Evolutionary conservation across 2,329 filamentous ascomycete genomes (phyloP).

Genomic region (Colletotrichum gigasporum): DNA sequence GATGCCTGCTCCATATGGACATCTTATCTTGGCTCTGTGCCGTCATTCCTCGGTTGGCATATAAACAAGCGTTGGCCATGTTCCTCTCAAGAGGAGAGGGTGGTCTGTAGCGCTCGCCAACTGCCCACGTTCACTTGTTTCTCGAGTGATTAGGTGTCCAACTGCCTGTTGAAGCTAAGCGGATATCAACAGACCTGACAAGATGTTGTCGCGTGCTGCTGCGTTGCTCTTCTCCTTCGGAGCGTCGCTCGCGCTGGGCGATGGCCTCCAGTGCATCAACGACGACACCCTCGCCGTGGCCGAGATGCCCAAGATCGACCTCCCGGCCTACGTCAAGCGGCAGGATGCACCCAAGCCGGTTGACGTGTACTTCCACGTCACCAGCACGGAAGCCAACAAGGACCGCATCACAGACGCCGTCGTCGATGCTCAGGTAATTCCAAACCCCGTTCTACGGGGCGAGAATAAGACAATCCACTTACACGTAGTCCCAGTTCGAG

Average conservation of each 20-base stretch:
- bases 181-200: not conserved
- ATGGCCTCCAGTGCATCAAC: conserved; percentile 18
- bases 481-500: conserved; percentile 25
- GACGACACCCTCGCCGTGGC: not conserved
- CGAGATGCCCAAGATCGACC: not conserved
- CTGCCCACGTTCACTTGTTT: too few species aligned
- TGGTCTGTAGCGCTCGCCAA: too few species aligned
- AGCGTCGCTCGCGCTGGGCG: not conserved
- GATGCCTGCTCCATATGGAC: not conserved
- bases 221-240: conserved; percentile 1
- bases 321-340: conserved; percentile 9
- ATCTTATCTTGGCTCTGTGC: not conserved
- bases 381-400: conserved; percentile 55
- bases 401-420: conserved; percentile 9
- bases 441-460: not conserved
- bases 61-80: not conserved
- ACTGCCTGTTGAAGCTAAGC: too few species aligned
- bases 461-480: not conserved
- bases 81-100: too few species aligned
- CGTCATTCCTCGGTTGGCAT: not conserved
- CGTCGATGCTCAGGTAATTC: conserved; percentile 17
- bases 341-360: conserved; percentile 33
- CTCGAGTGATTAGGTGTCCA: too few species aligned
- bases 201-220: not conserved
- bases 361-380: conserved; percentile 59